A percentile compares a stretch with the other conserved stretches of the same genome.
Conservation (phyloP, 2,329 filamentous ascomycete species). For the Lojkania enalia region DNA sequence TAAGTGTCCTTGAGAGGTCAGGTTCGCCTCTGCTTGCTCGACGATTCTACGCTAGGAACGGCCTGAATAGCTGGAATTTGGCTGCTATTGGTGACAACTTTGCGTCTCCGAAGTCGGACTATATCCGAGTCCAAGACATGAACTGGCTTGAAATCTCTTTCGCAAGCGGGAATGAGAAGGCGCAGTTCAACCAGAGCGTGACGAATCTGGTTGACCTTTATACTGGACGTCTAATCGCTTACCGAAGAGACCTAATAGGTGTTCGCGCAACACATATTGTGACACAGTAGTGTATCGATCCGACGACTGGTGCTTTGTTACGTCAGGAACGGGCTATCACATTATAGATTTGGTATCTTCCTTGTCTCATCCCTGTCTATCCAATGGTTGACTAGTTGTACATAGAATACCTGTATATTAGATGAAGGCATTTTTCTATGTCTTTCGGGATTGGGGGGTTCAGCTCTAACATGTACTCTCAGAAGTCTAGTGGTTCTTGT, state of each 20-base stretch:
- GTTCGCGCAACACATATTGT: neutral
- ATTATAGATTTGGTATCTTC: too few relatives aligned
- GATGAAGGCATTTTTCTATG: too few relatives aligned
- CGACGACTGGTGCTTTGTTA: too few relatives aligned
- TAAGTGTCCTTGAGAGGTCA: slow-evolving; percentile 13
- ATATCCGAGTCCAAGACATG: neutral
- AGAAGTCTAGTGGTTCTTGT: too few relatives aligned
- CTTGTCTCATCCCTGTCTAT: too few relatives aligned
- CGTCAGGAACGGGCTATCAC: too few relatives aligned
- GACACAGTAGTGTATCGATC: too few relatives aligned
- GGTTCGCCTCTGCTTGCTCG: slow-evolving; percentile 13
- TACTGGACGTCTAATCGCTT: neutral
- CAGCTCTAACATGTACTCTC: too few relatives aligned
- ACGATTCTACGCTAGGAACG: slow-evolving; percentile 11
- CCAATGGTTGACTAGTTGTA: too few relatives aligned
- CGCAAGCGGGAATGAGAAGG: neutral
- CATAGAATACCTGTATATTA: too few relatives aligned
- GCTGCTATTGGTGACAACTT: slow-evolving; percentile 4
- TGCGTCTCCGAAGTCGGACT: neutral
- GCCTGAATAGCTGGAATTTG: slow-evolving; percentile 18
- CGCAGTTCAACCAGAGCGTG: neutral
- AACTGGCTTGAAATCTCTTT: neutral
- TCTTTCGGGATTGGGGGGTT: too few relatives aligned
- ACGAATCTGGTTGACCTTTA: neutral
- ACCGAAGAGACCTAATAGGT: neutral